phyloP scores from a whole-genome alignment of 306 rosid genomes.

The Sesbania bispinosa region DNA sequence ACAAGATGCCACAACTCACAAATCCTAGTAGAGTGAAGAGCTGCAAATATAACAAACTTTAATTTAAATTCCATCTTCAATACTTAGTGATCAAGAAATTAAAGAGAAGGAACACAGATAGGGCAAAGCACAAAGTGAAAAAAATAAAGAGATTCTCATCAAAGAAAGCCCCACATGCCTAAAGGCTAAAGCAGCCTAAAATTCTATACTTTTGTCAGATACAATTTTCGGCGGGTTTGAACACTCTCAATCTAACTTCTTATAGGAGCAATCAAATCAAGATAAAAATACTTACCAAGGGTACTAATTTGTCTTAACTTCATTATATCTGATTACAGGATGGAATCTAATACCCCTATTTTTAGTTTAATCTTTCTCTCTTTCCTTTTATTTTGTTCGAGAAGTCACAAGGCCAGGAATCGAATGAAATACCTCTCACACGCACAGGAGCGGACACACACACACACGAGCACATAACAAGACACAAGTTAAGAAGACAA shows the following conservation, averaged over 20 bases:
- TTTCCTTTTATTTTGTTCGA: neutral
- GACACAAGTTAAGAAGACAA: neutral
- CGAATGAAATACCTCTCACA: slow-evolving; percentile 10
- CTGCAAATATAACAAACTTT: slow-evolving; percentile 54
- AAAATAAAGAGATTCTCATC: slow-evolving; percentile 58
- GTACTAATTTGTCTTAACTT: neutral
- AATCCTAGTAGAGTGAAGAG: slow-evolving; percentile 10
- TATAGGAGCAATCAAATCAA: slow-evolving; percentile 14
- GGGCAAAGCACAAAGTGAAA: slow-evolving; percentile 64
- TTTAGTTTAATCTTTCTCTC: slow-evolving; percentile 1
- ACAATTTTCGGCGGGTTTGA: slow-evolving; percentile 38
- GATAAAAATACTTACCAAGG: neutral
- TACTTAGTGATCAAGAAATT: slow-evolving; percentile 50
- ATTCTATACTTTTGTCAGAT: slow-evolving; percentile 56
- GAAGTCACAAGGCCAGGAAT: neutral
- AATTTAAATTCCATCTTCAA: slow-evolving; percentile 38
- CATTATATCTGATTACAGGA: neutral
- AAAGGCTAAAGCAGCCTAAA: slow-evolving; percentile 67
- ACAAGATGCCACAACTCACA: slow-evolving; percentile 20
- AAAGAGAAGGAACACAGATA: slow-evolving; percentile 44
- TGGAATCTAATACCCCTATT: slow-evolving; percentile 22
- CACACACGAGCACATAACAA: slow-evolving; percentile 1
- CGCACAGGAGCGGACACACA: neutral
- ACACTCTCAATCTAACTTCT: slow-evolving; percentile 29
- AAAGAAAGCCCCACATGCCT: slow-evolving; percentile 55